Conservation (phyloP, 768 basidiomycete genomes). For the Saitozyma podzolica region DNA sequence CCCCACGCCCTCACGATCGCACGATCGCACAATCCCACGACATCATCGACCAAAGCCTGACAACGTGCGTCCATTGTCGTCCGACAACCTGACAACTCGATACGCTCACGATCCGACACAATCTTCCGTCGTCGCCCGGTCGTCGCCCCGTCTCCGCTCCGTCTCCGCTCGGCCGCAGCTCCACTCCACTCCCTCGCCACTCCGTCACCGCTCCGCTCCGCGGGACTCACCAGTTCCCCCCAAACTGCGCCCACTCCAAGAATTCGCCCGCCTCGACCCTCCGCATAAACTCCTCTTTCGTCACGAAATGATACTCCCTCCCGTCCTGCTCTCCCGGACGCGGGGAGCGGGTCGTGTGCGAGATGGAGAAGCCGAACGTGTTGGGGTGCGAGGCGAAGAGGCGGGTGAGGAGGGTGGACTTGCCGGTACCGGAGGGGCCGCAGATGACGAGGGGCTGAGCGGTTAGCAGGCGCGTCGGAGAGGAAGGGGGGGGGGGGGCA, state of each 20-base stretch:
- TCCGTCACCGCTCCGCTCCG: neutral
- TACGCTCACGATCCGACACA: no score
- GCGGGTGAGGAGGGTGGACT: conserved; percentile 80
- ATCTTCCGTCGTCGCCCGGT: no score
- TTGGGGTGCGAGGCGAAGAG: conserved; percentile 79
- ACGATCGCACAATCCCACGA: no score
- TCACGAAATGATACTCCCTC: conserved; percentile 82
- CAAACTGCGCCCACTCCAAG: conserved; percentile 93
- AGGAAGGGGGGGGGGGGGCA: no score
- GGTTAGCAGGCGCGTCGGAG: conserved; percentile 6
- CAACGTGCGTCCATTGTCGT: no score
- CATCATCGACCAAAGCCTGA: no score
- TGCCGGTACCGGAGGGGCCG: conserved; percentile 90
- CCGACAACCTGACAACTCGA: no score
- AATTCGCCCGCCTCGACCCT: conserved; percentile 73
- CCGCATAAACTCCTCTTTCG: conserved; percentile 66
- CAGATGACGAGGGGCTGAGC: conserved; percentile 76
- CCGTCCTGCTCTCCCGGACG: conserved; percentile 80
- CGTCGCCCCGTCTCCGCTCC: no score
- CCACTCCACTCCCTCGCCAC: neutral
- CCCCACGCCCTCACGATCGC: no score
- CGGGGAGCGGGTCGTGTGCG: conserved; percentile 87
- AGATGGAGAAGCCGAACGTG: conserved; percentile 89
- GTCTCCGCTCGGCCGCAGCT: no score
- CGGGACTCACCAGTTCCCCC: conserved; percentile 64